Base-by-base conservation (phyloP, 805 yeast genomes). In the Candida arabinofermentans region DNA sequence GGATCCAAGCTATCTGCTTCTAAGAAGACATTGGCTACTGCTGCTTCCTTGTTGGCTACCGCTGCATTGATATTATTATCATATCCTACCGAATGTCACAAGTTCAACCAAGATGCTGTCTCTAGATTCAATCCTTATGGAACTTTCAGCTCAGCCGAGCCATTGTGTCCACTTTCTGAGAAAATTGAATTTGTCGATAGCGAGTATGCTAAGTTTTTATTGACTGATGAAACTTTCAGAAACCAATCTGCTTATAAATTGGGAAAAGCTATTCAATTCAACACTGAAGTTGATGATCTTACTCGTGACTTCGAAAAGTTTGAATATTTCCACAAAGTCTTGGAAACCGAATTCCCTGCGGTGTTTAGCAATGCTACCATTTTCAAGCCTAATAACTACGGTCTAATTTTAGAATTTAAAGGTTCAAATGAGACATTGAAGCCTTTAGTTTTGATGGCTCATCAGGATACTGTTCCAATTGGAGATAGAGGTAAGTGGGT, bases 381-480 rank as follows among this genome's bases (percentile, higher is more conserved):
- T n/a, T 75, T 72, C 42, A 67, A 64, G 23, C 76, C 83, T 40
- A 82, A 83, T 57, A 68, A 75, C 13, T 74, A 77, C 44, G 86
- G 84, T 0, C 64, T 85, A 41, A 65, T 85, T 2, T 75, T 67
- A 59, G 77, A 83, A 5, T 75, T 85, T 78, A 57, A 72, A 48
- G 91, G 93, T 4, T 58, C 75, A 4, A 53, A 73, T 30, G 41
- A 55, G n/a, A 42, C 51, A 8, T 64, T 79, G 46, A 79, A 81
- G 57, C 93, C 95, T 6, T 49, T 79, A 13, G 55, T 85, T 57
- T 66, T 83, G 42, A 77, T 81, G 57, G 88, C 87, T 0, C 93
- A 85, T 57, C 83, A 78, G 57, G 93, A 85, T 53, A 86, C 80
- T 4, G 91, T 83, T 8, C 91, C 93, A 1, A 83, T 83, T n/a